Conservation (phyloP, 2,329 filamentous ascomycete genomes). For the Blastomyces silverae region DNA sequence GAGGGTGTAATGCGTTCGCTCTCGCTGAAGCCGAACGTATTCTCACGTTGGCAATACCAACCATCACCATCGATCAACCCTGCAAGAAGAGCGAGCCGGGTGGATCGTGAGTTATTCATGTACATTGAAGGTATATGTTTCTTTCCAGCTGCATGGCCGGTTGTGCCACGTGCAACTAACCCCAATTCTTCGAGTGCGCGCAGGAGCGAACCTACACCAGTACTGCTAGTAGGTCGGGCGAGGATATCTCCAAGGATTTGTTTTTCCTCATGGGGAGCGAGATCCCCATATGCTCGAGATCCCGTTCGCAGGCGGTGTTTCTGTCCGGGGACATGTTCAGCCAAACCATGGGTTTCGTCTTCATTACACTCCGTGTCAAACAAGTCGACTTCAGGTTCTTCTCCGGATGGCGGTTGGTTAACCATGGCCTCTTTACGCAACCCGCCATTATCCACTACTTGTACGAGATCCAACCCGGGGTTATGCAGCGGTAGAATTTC, state of each 20-base stretch:
- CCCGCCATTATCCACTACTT: neutral
- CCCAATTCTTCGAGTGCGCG: slow-evolving; percentile 10
- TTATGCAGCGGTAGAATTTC: neutral
- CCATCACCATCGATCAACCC: slow-evolving; percentile 18
- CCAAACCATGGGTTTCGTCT: neutral
- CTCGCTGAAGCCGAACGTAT: slow-evolving; percentile 19
- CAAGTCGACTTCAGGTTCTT: neutral
- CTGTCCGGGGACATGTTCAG: neutral
- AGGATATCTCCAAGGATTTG: slow-evolving; percentile 18
- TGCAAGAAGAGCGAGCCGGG: slow-evolving; percentile 19
- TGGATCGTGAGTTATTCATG: slow-evolving; percentile 20
- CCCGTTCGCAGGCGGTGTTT: slow-evolving; percentile 16
- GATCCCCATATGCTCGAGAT: slow-evolving; percentile 18
- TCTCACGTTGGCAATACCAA: slow-evolving; percentile 18
- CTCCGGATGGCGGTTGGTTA: neutral
- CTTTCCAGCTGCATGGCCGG: neutral
- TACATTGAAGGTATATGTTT: slow-evolving; percentile 19
- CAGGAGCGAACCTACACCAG: slow-evolving; percentile 15
- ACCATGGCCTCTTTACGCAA: neutral
- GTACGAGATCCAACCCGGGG: neutral
- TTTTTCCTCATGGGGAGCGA: slow-evolving; percentile 15
- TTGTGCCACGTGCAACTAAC: neutral
- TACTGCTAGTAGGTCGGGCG: slow-evolving; percentile 7
- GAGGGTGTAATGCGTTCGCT: slow-evolving; percentile 16
- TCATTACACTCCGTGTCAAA: neutral